Evolutionary conservation across 176 grass and related monocot species (phyloP), one percentile per base, ranked within the genome.

Genomic region (Carex littledalei): DNA sequence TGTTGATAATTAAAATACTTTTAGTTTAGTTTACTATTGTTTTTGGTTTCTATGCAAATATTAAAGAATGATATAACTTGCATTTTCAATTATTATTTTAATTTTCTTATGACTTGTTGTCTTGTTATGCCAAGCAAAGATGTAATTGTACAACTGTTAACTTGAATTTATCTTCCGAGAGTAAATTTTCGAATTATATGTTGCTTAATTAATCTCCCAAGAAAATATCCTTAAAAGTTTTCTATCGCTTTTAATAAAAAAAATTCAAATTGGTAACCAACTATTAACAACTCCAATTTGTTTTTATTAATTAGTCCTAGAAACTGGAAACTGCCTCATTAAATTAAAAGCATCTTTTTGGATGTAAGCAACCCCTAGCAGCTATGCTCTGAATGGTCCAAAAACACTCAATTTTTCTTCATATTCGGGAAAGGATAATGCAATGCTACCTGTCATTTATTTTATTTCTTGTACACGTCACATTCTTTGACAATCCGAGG

Each of bases 301-400:
- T 26, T 56, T 26, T 56, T 0, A 31, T 77, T 39, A 49, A 31
- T 34, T 37, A 34, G 4, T 67, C 3, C 24, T 3, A 29, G 14
- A 16, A 34, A 76, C 29, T 10, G 20, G 57, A n/a, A 60, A 60
- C 16, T 60, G 5, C 20, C 59, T 24, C 52, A 24, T 77, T 43
- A 11, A 72, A 37, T 72, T 10, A 39, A 14, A 63, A 60, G 12
- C 7, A 43, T 39, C 34, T 22, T 81, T 81, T 18, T 50, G 7
- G 81, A 67, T 34, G 59, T 83, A 21, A 68, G 21, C 81, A 68
- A 83, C 45, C 81, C 67, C 63, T 50, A 55, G 22, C 41, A 81
- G 16, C 58, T 63, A 34, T 81, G n/a, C 1, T n/a, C 13, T 47
- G 79, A 26, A 32, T 16, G 57, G 39, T 49, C 60, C 58, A 16